Evolutionary conservation across 768 basidiomycete species (phyloP).

Genomic region (Boletus pseudo-olivaceus): DNA sequence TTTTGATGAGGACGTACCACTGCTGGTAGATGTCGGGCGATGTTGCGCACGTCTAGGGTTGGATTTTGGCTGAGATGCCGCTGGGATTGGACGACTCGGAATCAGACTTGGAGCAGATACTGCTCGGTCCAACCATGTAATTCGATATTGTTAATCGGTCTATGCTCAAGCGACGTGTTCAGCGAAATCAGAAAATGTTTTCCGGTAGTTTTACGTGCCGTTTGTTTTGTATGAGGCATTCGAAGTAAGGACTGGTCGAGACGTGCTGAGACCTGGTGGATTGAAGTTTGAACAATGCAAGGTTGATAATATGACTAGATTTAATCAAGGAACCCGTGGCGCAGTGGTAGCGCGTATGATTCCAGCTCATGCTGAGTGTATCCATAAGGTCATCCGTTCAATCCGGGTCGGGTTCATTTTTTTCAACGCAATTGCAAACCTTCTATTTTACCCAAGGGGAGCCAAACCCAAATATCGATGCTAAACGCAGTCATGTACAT

Average conservation of each 20-base stretch:
- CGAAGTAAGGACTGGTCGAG: not conserved
- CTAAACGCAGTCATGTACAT: conserved; percentile 5
- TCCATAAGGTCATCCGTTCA: conserved; percentile 48
- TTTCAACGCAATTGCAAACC: not conserved
- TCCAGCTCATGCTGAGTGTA: conserved; percentile 25
- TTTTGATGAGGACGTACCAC: conserved; percentile 1
- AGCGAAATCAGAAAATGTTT: not conserved
- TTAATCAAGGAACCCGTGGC: conserved; percentile 29
- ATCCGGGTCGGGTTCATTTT: conserved; percentile 43
- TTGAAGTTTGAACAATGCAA: no score
- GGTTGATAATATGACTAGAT: accelerated
- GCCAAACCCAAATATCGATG: not conserved
- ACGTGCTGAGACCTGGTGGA: no score
- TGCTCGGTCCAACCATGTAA: not conserved
- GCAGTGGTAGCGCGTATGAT: conserved; percentile 41
- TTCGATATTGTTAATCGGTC: not conserved
- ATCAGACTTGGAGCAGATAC: not conserved
- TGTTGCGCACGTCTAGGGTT: not conserved
- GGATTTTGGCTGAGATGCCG: not conserved
- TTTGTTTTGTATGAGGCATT: conserved; percentile 14
- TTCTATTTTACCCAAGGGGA: not conserved
- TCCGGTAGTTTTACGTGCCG: conserved; percentile 21
- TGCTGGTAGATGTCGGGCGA: not conserved
- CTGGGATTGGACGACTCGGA: not conserved
- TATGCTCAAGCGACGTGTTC: not conserved